Conservation (phyloP, 2,329 filamentous ascomycete species). For the Stagonosporopsis vannaccii region DNA sequence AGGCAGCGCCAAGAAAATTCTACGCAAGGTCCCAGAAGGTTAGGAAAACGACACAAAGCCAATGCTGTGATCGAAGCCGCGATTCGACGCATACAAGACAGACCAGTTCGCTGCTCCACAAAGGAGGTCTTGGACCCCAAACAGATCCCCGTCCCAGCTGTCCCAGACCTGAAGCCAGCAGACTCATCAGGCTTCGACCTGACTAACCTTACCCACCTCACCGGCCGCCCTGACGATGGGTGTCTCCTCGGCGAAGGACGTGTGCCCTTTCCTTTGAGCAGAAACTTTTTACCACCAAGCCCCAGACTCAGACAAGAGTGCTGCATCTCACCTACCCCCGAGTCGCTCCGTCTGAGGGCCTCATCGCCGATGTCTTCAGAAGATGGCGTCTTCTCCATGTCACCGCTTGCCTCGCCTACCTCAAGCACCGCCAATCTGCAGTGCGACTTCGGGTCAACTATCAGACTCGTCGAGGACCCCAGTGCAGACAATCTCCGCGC, state of each 20-base stretch:
- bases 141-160: background rate
- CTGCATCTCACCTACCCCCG: background rate
- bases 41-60: background rate
- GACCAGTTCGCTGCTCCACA: background rate
- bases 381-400: background rate
- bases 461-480: background rate
- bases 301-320: conserved; percentile 4
- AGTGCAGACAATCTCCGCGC: background rate
- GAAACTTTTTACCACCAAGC: background rate
- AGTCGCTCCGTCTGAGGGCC: background rate
- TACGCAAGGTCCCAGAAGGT: background rate
- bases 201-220: background rate
- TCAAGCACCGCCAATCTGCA: background rate
- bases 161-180: background rate
- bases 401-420: background rate
- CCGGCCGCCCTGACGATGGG: background rate
- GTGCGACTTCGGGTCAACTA: background rate
- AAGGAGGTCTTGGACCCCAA: background rate
- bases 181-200: background rate
- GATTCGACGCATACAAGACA: background rate
- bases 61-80: background rate
- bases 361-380: background rate
- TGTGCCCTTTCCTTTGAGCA: background rate
- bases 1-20: background rate
- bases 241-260: conserved; percentile 1